Percentiles rank a stretch among this genome's conserved stretches.
Conservation (phyloP, 257 asterid species). For the Penstemon eatonii region DNA sequence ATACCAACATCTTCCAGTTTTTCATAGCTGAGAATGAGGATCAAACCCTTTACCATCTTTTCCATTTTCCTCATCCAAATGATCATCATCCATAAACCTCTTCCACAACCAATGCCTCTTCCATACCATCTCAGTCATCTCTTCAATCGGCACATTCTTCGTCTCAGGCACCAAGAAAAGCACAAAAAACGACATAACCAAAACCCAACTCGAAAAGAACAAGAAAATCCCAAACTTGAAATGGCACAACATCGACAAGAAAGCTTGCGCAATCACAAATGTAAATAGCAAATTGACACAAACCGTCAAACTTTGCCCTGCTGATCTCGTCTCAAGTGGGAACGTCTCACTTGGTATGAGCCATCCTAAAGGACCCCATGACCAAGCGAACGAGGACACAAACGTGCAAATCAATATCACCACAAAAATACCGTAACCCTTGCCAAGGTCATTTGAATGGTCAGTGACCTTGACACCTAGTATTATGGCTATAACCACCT, state of each 20-base stretch:
- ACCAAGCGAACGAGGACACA: background rate
- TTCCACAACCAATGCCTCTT: slow-evolving; percentile 6
- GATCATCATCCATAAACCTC: no score
- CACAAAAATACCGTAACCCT: background rate
- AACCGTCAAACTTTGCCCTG: slow-evolving; percentile 33
- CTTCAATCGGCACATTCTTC: slow-evolving; percentile 42
- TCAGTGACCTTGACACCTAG: no score
- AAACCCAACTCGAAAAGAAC: slow-evolving; percentile 37
- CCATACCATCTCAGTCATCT: slow-evolving; percentile 43
- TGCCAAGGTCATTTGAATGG: no score
- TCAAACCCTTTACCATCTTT: no score
- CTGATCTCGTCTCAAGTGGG: background rate
- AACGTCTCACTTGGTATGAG: slow-evolving; percentile 1
- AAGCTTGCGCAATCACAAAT: slow-evolving; percentile 31
- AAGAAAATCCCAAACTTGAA: slow-evolving; percentile 35
- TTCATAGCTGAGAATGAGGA: no score
- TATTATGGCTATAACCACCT: slow-evolving; percentile 6
- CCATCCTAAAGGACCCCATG: slow-evolving; percentile 13
- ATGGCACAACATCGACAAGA: slow-evolving; percentile 35
- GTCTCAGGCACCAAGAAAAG: slow-evolving; percentile 35
- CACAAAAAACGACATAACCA: slow-evolving; percentile 33
- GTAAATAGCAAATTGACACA: slow-evolving; percentile 42
- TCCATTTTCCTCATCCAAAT: no score
- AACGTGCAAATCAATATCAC: background rate
- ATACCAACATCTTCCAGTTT: no score